These are phyloP conservation scores for Magnolia officinalis DNA, from an alignment of 164 flowering plant species.

Conservation along the genomic window DNA sequence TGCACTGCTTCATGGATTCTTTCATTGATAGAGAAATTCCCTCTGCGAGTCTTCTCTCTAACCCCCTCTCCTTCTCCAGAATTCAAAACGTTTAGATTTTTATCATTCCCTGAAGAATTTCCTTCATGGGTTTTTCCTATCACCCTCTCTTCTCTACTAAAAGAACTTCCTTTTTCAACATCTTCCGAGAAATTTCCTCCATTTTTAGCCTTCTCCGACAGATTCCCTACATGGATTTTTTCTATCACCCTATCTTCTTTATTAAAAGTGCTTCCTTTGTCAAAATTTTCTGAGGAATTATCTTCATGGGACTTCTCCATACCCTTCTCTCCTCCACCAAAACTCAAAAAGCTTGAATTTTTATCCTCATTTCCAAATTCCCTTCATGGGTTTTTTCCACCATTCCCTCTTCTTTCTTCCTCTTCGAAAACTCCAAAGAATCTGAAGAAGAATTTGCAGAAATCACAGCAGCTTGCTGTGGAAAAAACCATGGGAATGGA, in stretches of 20 bases:
- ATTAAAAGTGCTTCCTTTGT: conserved; percentile 3
- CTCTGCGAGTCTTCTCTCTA: conserved; percentile 5
- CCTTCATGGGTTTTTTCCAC: not conserved
- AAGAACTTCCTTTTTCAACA: not conserved
- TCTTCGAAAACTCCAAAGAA: not conserved
- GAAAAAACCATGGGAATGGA: conserved; percentile 24
- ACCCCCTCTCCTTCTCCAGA: conserved; percentile 8
- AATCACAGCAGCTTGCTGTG: conserved; percentile 17
- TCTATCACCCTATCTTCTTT: conserved; percentile 1
- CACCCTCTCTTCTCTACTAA: conserved; percentile 3
- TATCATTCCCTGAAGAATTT: conserved; percentile 8
- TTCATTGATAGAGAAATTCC: not conserved
- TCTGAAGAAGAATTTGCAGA: conserved; percentile 7
- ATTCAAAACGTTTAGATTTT: conserved; percentile 8
- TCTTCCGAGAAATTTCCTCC: not conserved
- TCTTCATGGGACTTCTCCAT: not conserved
- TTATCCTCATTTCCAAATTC: not conserved
- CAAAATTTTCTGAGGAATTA: not conserved
- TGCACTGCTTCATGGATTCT: not conserved
- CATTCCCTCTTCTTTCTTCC: not conserved
- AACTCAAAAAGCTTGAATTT: not conserved
- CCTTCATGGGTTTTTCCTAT: conserved; percentile 15
- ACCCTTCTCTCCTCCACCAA: not conserved
- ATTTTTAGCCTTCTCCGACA: not conserved
- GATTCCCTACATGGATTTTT: conserved; percentile 1